Percentiles rank a stretch among this genome's conserved stretches.
Evolutionary conservation across 495 filamentous ascomycete species (phyloP).

Genomic region (Daldinia bambusicola): DNA sequence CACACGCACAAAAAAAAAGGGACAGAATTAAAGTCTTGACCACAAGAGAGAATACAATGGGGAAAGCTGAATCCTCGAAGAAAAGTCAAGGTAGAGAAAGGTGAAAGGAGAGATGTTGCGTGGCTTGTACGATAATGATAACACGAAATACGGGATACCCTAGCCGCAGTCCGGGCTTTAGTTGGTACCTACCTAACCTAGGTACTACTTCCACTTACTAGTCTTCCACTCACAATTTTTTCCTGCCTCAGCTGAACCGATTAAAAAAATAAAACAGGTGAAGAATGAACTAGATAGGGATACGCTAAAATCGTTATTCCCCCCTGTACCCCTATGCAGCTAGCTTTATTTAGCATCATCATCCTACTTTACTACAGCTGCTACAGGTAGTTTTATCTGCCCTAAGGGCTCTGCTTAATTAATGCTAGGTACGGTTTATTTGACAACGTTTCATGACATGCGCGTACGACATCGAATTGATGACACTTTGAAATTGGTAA

Average conservation of each 20-base stretch:
- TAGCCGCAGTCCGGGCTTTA: conserved; percentile 39
- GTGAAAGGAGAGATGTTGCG: conserved; percentile 37
- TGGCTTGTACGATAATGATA: conserved; percentile 44
- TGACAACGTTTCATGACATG: conserved; percentile 27
- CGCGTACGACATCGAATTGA: conserved; percentile 25
- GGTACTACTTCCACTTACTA: background rate
- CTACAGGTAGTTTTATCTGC: conserved; percentile 14
- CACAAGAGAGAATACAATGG: conserved; percentile 26
- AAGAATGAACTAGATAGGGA: conserved; percentile 27
- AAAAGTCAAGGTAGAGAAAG: conserved; percentile 21
- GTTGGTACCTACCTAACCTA: conserved; percentile 10
- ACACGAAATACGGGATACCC: conserved; percentile 38
- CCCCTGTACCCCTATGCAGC: conserved; percentile 31
- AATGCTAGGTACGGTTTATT: background rate
- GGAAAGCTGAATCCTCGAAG: conserved; percentile 34
- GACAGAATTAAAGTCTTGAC: conserved; percentile 26
- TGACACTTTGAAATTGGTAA: conserved; percentile 13
- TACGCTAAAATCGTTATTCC: conserved; percentile 23
- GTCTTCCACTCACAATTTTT: conserved; percentile 12
- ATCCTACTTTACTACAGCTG: background rate
- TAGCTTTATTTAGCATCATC: conserved; percentile 43
- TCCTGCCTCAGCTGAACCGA: conserved; percentile 35
- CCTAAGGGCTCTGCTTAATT: too few relatives aligned
- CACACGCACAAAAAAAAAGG: conserved; percentile 25
- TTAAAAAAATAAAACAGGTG: conserved; percentile 16